Evolutionary conservation across 2,329 filamentous ascomycete genomes (phyloP).

Genomic region (Exserohilum turcica): DNA sequence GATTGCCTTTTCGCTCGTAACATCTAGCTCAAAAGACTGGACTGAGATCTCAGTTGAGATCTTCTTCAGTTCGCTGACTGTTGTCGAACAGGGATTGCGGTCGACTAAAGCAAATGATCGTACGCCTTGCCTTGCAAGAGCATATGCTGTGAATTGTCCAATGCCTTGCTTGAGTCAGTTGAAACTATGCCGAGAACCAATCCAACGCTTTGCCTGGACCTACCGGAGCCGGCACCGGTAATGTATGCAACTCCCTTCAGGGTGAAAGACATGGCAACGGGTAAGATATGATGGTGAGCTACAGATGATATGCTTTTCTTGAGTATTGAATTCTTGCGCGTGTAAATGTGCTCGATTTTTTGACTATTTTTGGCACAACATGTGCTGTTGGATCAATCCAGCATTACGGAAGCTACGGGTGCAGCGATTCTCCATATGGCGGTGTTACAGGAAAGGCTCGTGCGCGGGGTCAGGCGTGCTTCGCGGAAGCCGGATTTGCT

Average conservation of each 20-base stretch:
- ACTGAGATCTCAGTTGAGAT: slow-evolving; percentile 51
- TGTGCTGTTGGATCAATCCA: neutral
- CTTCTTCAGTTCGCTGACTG: slow-evolving; percentile 43
- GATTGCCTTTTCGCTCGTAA: slow-evolving; percentile 52
- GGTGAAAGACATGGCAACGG: slow-evolving; percentile 45
- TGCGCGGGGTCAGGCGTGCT: neutral
- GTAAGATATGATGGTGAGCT: neutral
- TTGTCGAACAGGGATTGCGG: slow-evolving; percentile 46
- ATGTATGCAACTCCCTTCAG: slow-evolving; percentile 57
- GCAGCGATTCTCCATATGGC: neutral
- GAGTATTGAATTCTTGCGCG: neutral
- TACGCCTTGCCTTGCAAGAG: slow-evolving; percentile 57
- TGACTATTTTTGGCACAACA: neutral
- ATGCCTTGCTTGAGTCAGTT: slow-evolving; percentile 50
- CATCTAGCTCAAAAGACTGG: slow-evolving; percentile 53
- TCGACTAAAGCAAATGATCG: slow-evolving; percentile 56
- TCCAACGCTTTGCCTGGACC: slow-evolving; percentile 2
- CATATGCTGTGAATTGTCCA: slow-evolving; percentile 54
- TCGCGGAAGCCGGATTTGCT: slow-evolving; percentile 3
- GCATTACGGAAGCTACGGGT: neutral
- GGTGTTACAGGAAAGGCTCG: neutral
- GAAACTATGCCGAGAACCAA: neutral
- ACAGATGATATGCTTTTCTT: neutral
- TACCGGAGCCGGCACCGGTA: slow-evolving; percentile 56
- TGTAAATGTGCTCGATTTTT: neutral